Conservation (phyloP, 257 asterid genomes). For the Solanum piurae region DNA sequence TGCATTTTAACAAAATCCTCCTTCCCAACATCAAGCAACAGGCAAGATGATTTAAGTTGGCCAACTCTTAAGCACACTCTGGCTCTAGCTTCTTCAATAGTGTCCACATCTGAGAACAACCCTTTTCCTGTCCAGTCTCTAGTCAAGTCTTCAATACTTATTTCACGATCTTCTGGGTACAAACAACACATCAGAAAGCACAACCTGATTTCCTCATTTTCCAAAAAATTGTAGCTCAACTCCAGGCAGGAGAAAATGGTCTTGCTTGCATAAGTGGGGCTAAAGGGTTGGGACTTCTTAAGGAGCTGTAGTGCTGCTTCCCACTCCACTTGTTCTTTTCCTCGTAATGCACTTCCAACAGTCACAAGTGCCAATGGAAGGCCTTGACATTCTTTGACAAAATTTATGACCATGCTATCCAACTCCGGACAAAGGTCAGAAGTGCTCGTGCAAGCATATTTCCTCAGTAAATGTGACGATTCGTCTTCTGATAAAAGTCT, state of each 20-base stretch:
- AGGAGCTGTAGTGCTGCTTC: not conserved
- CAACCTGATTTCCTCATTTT: not conserved
- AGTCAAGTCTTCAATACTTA: not conserved
- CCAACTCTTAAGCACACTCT: not conserved
- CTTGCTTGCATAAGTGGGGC: not conserved
- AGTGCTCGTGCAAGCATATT: not conserved
- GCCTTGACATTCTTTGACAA: not conserved
- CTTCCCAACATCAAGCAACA: not conserved
- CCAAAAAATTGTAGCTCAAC: not conserved
- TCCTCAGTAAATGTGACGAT: not conserved
- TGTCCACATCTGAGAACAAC: not conserved
- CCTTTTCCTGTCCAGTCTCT: not conserved
- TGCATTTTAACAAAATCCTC: not conserved
- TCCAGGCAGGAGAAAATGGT: not conserved
- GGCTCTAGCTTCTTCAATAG: not conserved
- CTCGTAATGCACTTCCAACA: not conserved
- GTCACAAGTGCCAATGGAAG: not conserved
- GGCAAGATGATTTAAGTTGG: not conserved
- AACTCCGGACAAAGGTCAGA: not conserved
- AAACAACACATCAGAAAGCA: slow-evolving; percentile 4
- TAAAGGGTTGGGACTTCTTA: not conserved
- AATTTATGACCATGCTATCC: not conserved
- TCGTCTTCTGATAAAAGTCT: not conserved
- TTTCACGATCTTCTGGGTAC: slow-evolving; percentile 7
- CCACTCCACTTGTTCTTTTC: not conserved